phyloP scores from a whole-genome alignment of 768 basidiomycete genomes.

The Trametes villosa region DNA sequence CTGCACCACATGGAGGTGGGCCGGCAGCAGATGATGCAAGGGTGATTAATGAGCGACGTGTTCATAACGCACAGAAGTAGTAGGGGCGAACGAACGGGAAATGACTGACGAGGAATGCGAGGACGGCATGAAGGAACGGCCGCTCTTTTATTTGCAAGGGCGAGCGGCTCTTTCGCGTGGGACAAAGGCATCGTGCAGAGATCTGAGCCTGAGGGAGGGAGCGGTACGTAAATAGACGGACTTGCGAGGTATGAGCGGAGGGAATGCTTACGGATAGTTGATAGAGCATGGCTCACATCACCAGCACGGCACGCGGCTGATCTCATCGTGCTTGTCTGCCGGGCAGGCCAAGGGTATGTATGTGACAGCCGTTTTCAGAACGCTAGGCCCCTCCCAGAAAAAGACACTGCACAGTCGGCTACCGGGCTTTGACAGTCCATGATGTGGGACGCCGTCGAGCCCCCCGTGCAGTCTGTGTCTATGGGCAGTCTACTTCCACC shows the following conservation, averaged over 20 bases:
- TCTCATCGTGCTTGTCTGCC: slow-evolving; percentile 8
- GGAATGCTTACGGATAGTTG: slow-evolving; percentile 22
- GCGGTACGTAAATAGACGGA: slow-evolving; percentile 18
- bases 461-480: too few species aligned
- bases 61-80: slow-evolving; percentile 41
- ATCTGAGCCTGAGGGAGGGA: slow-evolving; percentile 15
- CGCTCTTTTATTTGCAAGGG: slow-evolving; percentile 20
- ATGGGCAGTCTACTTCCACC: too few species aligned
- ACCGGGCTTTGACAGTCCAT: too few species aligned
- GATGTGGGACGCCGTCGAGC: too few species aligned
- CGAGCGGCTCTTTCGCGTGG: slow-evolving; percentile 24
- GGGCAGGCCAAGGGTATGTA: neutral
- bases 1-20: slow-evolving; percentile 88
- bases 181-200: slow-evolving; percentile 6
- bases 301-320: slow-evolving; percentile 17
- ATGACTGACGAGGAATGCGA: slow-evolving; percentile 20
- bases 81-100: slow-evolving; percentile 15
- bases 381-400: too few species aligned
- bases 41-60: slow-evolving; percentile 66
- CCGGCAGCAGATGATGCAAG: slow-evolving; percentile 72
- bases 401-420: too few species aligned
- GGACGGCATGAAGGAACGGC: slow-evolving; percentile 9
- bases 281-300: slow-evolving; percentile 21
- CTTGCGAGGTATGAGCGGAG: slow-evolving; percentile 15
- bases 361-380: too few species aligned